Evolutionary conservation across 1,139 yeast genomes (phyloP), one percentile per base, ranked within the genome.

Genomic region (Debaryomyces singareniensis): DNA sequence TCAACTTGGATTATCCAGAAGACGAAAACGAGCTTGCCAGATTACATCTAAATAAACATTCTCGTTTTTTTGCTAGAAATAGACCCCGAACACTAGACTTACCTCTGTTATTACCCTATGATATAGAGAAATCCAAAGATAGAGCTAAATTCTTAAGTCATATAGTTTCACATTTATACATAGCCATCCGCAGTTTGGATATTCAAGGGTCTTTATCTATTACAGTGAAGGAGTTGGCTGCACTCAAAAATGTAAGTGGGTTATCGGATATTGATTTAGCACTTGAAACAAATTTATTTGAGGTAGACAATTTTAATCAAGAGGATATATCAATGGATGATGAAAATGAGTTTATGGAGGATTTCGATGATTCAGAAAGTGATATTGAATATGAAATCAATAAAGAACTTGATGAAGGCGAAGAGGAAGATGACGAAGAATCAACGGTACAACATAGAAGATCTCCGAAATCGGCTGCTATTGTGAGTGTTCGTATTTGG

Each of bases 401-500:
- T 9, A 58, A 44, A 2, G 55, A 41, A 2, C 55, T 45, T 3
- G 55, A 39, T 3, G 73, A 65, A 23, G 70, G 65, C 24, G 71
- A 61, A 14, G 67, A 61, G 15, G 66, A 52, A 34, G 47, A 57
- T 28, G 65, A 65, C 23, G 61, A 52, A 16, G 57, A 55, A 15
- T 46, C 45, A 16, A 52, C 49, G 21, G 50, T 32, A 28, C 71
- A 74, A 34, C 75, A 78, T 36, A 78, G 77, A 39, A 68, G 75
- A 11, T 68, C 79, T 3, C 77, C 82, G 4, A 69, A 72, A 41
- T 76, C 85, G 0, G 83, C 93, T 1, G 78, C 91, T 0, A 79
- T 83, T 4, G 77, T 83, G 6, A 73, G 80, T 25, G 80, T 85
- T 6, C 71, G 81, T 33, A 85, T 83, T 37, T 89, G 96, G 96